Conservation (phyloP, 768 basidiomycete genomes). For the Tubosaeta sp. region DNA sequence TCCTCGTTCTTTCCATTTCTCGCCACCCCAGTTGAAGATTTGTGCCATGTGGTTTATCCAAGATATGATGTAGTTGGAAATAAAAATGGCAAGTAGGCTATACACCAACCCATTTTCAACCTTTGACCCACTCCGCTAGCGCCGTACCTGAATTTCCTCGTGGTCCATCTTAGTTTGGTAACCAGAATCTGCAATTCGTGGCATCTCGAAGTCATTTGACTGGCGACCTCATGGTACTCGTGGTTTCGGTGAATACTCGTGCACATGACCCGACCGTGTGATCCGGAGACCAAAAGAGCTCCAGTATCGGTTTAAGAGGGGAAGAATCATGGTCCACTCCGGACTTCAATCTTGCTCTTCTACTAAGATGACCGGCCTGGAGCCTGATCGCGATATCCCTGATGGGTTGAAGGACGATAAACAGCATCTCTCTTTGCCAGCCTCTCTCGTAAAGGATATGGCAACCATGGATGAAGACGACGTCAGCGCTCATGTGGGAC, state of each 20-base stretch:
- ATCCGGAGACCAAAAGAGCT: neutral
- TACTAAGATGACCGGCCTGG: conserved; percentile 9
- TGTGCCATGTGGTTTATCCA: neutral
- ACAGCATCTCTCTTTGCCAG: neutral
- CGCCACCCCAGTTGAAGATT: neutral
- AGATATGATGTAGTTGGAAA: too few species aligned
- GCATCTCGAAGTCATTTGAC: neutral
- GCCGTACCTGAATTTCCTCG: neutral
- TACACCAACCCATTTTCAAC: too few species aligned
- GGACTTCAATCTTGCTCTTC: neutral
- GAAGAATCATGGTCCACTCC: neutral
- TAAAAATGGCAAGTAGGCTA: neutral
- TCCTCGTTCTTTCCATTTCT: neutral
- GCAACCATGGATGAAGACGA: conserved; percentile 9
- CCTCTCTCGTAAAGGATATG: conserved; percentile 20
- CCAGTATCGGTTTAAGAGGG: conserved; percentile 7
- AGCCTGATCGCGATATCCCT: conserved; percentile 6
- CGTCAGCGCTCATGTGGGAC: conserved; percentile 45
- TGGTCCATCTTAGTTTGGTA: neutral
- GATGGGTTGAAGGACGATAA: conserved; percentile 13
- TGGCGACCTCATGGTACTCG: neutral
- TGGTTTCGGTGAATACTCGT: neutral
- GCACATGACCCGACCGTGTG: neutral
- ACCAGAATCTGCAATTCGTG: neutral
- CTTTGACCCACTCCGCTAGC: too few species aligned